These are phyloP conservation scores for Melaleuca alternifolia DNA, from an alignment of 345 rosid genomes.

Conservation along the genomic window DNA sequence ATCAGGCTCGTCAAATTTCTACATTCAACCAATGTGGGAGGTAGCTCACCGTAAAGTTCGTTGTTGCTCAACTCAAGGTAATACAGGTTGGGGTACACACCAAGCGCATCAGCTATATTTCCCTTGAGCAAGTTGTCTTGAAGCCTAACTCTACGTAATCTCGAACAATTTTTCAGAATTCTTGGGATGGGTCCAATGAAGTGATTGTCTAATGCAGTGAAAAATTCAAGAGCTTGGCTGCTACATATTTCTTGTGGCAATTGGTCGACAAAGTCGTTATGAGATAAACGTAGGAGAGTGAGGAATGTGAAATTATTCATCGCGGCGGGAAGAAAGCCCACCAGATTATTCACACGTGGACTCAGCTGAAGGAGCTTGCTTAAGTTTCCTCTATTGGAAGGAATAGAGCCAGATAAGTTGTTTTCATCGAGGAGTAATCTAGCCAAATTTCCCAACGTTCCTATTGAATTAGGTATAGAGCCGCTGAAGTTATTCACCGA, in stretches of 20 bases:
- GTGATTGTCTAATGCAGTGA: not conserved
- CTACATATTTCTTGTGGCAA: not conserved
- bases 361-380: not conserved
- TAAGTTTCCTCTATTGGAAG: not conserved
- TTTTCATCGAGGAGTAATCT: not conserved
- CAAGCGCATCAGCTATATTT: not conserved
- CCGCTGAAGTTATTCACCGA: not conserved
- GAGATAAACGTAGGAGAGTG: accelerated
- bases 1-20: not conserved
- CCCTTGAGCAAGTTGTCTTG: not conserved
- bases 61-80: slow-evolving; percentile 2
- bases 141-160: not conserved
- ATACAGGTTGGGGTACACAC: not conserved
- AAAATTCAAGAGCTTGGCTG: not conserved
- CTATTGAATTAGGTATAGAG: not conserved
- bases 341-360: not conserved
- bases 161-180: not conserved
- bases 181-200: not conserved
- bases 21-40: not conserved
- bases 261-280: not conserved
- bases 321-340: not conserved
- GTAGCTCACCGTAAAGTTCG: not conserved
- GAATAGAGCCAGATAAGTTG: not conserved
- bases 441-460: not conserved
- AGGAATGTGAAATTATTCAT: not conserved